phyloP scores from a whole-genome alignment of 768 basidiomycete genomes.

The Myochromella boudieri region DNA sequence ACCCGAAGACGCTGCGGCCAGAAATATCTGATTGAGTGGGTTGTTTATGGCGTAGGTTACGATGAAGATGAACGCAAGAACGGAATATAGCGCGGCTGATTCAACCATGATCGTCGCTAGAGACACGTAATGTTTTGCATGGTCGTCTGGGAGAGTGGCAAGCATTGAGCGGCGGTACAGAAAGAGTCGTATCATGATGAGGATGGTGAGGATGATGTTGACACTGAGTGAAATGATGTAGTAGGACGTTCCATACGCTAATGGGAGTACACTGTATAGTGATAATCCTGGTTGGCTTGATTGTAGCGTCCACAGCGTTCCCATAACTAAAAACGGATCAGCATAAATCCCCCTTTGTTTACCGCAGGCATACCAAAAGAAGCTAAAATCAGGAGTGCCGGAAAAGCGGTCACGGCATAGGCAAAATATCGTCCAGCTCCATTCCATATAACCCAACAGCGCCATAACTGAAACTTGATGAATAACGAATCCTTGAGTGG shows the following conservation, averaged over 20 bases:
- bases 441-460: slow-evolving; percentile 40
- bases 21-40: slow-evolving; percentile 31
- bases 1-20: slow-evolving; percentile 22
- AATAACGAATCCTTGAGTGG: background rate
- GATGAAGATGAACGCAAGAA: too few species aligned
- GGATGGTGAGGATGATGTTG: slow-evolving; percentile 31
- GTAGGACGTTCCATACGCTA: slow-evolving; percentile 27
- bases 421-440: slow-evolving; percentile 24
- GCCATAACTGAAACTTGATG: slow-evolving; percentile 32
- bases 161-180: slow-evolving; percentile 26
- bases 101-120: slow-evolving; percentile 33
- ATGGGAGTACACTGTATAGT: slow-evolving; percentile 25
- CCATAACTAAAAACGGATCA: slow-evolving; percentile 24
- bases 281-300: slow-evolving; percentile 30
- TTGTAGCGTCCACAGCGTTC: slow-evolving; percentile 33
- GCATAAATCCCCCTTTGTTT: background rate
- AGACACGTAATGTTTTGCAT: slow-evolving; percentile 30
- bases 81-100: slow-evolving; percentile 34
- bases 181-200: slow-evolving; percentile 29
- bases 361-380: slow-evolving; percentile 20
- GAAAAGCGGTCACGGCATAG: slow-evolving; percentile 26
- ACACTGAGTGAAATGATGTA: slow-evolving; percentile 29
- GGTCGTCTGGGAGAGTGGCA: slow-evolving; percentile 24
- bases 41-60: slow-evolving; percentile 29
- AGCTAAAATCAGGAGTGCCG: slow-evolving; percentile 27